Conservation (phyloP, 768 basidiomycete genomes). For the Russula sp. region DNA sequence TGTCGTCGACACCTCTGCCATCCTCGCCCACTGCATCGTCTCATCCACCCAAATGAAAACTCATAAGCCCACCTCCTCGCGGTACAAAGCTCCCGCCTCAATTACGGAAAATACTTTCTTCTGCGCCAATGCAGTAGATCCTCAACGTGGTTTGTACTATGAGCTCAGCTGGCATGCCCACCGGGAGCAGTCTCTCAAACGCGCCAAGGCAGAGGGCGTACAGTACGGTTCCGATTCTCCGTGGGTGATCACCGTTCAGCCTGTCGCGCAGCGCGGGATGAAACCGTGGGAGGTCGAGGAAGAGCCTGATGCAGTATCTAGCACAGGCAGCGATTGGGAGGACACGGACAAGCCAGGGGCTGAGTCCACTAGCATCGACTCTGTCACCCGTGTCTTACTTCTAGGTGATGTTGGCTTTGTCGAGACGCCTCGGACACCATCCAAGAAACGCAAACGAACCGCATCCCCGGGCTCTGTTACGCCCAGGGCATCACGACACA, state of each 20-base stretch:
- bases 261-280: conserved; percentile 10
- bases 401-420: conserved; percentile 20
- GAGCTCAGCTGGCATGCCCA: conserved; percentile 11
- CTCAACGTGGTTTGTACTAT: conserved; percentile 18
- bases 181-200: conserved; percentile 6
- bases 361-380: conserved; percentile 37
- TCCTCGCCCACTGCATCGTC: conserved; percentile 24
- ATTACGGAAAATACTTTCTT: background rate
- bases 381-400: conserved; percentile 21
- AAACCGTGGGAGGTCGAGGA: conserved; percentile 14
- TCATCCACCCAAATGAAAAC: conserved; percentile 20
- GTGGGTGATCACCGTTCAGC: background rate
- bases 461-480: conserved; percentile 21
- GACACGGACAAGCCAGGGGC: conserved; percentile 25
- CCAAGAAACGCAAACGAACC: conserved; percentile 44
- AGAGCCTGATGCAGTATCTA: background rate
- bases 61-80: conserved; percentile 3
- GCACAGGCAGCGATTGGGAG: conserved; percentile 19
- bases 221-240: background rate
- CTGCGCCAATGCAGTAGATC: conserved; percentile 16
- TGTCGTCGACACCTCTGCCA: conserved; percentile 12
- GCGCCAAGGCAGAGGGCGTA: background rate
- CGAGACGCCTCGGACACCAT: conserved; percentile 45
- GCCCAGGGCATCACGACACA: conserved; percentile 21
- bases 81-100: conserved; percentile 13